Percentiles rank a stretch among this genome's conserved stretches.
phyloP scores from a whole-genome alignment of 176 grass and related monocot species.

The Musa schizocarpa region DNA sequence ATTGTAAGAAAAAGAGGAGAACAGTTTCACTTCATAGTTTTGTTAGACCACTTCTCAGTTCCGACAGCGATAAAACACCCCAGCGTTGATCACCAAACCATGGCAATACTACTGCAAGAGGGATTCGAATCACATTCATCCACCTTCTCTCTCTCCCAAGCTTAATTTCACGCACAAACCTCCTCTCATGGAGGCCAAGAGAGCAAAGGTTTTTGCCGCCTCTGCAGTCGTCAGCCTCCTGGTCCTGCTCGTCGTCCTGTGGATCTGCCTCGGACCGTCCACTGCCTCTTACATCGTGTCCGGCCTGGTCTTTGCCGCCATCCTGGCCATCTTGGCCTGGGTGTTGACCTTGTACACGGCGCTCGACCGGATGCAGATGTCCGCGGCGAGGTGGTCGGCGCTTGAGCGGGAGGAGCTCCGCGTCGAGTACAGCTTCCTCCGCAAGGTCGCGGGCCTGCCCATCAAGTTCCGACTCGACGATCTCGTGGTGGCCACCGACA shows the following conservation, averaged over 20 bases:
- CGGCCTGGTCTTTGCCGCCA: background rate
- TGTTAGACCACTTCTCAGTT: no score
- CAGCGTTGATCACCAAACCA: no score
- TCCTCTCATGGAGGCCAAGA: no score
- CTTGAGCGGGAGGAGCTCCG: constrained; percentile 10
- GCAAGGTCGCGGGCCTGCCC: constrained; percentile 5
- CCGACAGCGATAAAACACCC: no score
- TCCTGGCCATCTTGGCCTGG: constrained; percentile 10
- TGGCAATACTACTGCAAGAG: no score
- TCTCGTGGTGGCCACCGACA: constrained; percentile 5
- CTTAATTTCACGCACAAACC: no score
- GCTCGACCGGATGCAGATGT: background rate
- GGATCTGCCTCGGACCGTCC: background rate
- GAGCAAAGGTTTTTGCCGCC: no score
- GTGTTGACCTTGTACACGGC: background rate
- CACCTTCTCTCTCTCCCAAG: no score
- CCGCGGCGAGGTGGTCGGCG: background rate
- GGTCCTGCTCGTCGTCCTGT: constrained; percentile 1
- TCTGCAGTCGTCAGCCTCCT: no score
- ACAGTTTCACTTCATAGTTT: no score
- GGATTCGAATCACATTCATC: no score
- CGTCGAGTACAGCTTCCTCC: constrained; percentile 19
- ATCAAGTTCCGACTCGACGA: background rate
- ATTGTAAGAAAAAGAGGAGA: no score
- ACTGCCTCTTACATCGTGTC: background rate